Evolutionary conservation across 2,329 filamentous ascomycete species (phyloP), one percentile per base, ranked within the genome.

Genomic region (Pseudogymnoascus sp.): DNA sequence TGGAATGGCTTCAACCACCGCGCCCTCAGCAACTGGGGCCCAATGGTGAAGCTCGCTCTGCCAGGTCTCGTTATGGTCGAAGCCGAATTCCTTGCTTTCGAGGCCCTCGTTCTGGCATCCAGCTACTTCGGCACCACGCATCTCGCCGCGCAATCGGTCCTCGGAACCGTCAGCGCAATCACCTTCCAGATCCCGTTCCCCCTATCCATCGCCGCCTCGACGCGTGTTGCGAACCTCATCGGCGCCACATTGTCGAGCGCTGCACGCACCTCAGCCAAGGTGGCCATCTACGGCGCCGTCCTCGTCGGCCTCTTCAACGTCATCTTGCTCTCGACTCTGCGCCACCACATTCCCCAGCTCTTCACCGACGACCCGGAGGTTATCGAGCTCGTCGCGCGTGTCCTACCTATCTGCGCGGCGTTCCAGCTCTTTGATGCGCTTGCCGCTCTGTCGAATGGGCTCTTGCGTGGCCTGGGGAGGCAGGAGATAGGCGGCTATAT

Each of bases 141-240:
- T 65, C 83, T 97, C 1, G 93, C 93, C 0, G 93, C 95, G 0
- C 93, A 99, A 75, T 93, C 89, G 36, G 87, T 97, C 12, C 79
- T 97, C 2, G 84, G 88, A 21, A 95, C 89, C 0, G 80, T 96
- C 53, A 86, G 88, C 0, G 85, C 87, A 8, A 85, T 96, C 23
- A 91, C 90, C 0, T 97, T 92, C 78, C 91, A 96, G 75, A 87
- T 97, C 59, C 92, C 93, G 0, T 97, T 97, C 77, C 90, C 93
- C 0, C 84, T 97, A 65, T 90, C 88, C 34, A 93, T 97, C 64
- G 93, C 93, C 2, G 86, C 89, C 0, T 93, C 89, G 11, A 97
- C 93, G 0, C 87, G 93, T 0, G 86, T 97, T 12, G 93, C 93
- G 16, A 97, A 97, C 70, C 78, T 97, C 36, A 96, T 97, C 66